A percentile compares a stretch with the other conserved stretches of the same genome.
These are phyloP conservation scores for Eimeria sp. DNA, from an alignment of 169 alveolate genomes.

Conservation along the genomic window DNA sequence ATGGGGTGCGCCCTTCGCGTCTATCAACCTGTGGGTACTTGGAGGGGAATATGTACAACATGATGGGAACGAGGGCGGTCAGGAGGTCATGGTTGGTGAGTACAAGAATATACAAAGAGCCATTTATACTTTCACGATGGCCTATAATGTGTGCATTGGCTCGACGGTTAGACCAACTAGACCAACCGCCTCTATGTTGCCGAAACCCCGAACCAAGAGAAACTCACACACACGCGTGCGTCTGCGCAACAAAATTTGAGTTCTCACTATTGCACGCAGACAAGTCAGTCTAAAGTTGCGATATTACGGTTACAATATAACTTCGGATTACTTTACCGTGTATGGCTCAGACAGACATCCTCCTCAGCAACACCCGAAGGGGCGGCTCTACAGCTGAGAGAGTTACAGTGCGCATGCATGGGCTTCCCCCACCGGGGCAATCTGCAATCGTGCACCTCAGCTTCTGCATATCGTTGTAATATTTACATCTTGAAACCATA, in stretches of 20 bases:
- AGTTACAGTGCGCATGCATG: slow-evolving; percentile 60
- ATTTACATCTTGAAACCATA: background rate
- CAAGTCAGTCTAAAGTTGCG: background rate
- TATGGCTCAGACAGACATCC: background rate
- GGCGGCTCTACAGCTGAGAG: slow-evolving; percentile 2
- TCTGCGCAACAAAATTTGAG: background rate
- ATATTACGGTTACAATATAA: background rate
- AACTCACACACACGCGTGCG: background rate
- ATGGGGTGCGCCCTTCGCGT: too few species aligned
- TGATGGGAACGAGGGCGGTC: background rate
- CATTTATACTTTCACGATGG: background rate
- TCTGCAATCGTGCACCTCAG: slow-evolving; percentile 18
- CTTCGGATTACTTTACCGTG: background rate
- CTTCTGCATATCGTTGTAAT: background rate
- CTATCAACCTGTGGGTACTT: too few species aligned
- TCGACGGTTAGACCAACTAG: background rate
- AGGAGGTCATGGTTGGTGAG: background rate
- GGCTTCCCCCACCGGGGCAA: slow-evolving; percentile 32
- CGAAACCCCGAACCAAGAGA: background rate
- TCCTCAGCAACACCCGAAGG: background rate
- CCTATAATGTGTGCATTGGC: background rate
- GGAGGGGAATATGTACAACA: too few species aligned
- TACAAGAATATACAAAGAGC: background rate
- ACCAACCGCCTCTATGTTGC: background rate
- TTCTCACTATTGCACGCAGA: background rate